A percentile compares a stretch with the other conserved stretches of the same genome.
Evolutionary conservation across 768 basidiomycete species (phyloP).

Genomic region (Hemileccinum rubropunctum): DNA sequence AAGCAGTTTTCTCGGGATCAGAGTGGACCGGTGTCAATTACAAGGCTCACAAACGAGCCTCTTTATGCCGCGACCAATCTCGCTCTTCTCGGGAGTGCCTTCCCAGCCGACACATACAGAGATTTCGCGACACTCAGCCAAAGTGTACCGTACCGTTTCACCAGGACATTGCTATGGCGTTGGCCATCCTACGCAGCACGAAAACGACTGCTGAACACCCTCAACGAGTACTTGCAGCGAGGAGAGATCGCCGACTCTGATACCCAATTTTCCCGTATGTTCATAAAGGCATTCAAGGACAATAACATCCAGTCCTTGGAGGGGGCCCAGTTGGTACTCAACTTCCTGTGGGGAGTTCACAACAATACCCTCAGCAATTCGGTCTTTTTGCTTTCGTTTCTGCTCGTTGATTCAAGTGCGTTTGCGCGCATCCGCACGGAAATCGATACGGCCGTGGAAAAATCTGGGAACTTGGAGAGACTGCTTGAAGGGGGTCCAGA

Average conservation of each 20-base stretch:
- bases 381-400: slow-evolving; percentile 19
- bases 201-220: slow-evolving; percentile 2
- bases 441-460: slow-evolving; percentile 33
- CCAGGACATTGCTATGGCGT: slow-evolving; percentile 8
- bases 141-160: slow-evolving; percentile 19
- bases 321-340: no score
- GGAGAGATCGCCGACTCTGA: slow-evolving; percentile 5
- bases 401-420: slow-evolving; percentile 43
- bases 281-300: slow-evolving; percentile 17
- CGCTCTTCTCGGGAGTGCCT: slow-evolving; percentile 18
- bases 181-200: slow-evolving; percentile 18
- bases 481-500: slow-evolving; percentile 11
- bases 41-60: slow-evolving; percentile 13
- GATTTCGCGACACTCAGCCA: slow-evolving; percentile 19
- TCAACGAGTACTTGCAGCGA: slow-evolving; percentile 14
- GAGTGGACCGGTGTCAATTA: slow-evolving; percentile 10
- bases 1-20: neutral
- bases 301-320: slow-evolving; percentile 16
- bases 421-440: slow-evolving; percentile 46
- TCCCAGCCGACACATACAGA: slow-evolving; percentile 17
- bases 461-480: slow-evolving; percentile 10
- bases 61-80: slow-evolving; percentile 18
- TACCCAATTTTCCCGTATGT: slow-evolving; percentile 6
- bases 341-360: slow-evolving; percentile 21
- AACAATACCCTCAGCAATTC: slow-evolving; percentile 21